Percentiles rank a stretch among this genome's conserved stretches.
Evolutionary conservation across 2,329 filamentous ascomycete species (phyloP).

Genomic region (Aspergillus novofumigatus): DNA sequence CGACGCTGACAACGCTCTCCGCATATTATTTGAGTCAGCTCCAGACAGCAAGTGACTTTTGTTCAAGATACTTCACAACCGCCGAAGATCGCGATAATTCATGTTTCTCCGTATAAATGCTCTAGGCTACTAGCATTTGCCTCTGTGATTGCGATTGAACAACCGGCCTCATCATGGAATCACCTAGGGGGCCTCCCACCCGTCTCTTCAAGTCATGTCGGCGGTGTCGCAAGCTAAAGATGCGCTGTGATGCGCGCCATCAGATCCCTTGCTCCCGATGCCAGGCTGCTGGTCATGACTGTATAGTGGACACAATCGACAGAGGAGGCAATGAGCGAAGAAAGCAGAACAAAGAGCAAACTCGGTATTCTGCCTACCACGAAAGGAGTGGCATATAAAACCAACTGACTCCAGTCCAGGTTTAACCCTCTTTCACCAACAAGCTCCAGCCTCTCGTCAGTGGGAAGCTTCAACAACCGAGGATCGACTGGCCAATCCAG

Average conservation of each 20-base stretch:
- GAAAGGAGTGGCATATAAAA: neutral
- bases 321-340: constrained; percentile 21
- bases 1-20: neutral
- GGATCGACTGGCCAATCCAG: constrained; percentile 22
- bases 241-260: constrained; percentile 33
- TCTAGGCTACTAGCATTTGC: neutral
- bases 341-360: constrained; percentile 19
- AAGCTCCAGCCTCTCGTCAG: constrained; percentile 16
- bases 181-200: constrained; percentile 12
- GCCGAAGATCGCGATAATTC: neutral
- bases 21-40: neutral
- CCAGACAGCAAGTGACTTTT: neutral
- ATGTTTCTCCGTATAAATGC: neutral
- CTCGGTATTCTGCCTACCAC: constrained; percentile 14
- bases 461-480: constrained; percentile 18
- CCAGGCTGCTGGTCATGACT: constrained; percentile 29
- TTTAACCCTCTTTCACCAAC: neutral
- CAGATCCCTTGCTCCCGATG: constrained; percentile 35
- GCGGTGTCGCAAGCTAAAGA: constrained; percentile 33
- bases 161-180: neutral
- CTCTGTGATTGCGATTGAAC: neutral
- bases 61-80: neutral
- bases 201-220: constrained; percentile 35
- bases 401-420: neutral
- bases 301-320: constrained; percentile 31